These are phyloP conservation scores for Termitomyces heimii DNA, from an alignment of 768 basidiomycete genomes.

Conservation along the genomic window DNA sequence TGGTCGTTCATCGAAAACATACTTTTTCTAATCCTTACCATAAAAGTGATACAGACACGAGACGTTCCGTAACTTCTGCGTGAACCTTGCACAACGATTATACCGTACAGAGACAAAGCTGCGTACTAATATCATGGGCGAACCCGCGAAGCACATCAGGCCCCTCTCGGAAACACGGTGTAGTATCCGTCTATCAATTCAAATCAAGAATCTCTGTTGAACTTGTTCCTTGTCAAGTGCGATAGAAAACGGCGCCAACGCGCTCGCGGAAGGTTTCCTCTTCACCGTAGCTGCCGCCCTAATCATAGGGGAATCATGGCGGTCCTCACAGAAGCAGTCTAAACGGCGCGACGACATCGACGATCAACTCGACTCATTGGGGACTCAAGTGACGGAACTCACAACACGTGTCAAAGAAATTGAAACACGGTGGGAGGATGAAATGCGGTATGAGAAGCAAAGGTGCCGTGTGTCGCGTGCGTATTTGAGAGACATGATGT, in stretches of 20 bases:
- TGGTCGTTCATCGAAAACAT: conserved; percentile 14
- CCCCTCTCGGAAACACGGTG: conserved; percentile 76
- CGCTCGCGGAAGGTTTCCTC: conserved; percentile 80
- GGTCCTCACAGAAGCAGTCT: conserved; percentile 60
- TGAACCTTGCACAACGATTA: conserved; percentile 70
- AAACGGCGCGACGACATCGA: conserved; percentile 71
- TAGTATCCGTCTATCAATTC: conserved; percentile 14
- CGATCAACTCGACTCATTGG: conserved; percentile 61
- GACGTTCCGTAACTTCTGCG: conserved; percentile 63
- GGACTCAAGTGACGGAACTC: conserved; percentile 39
- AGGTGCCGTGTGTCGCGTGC: conserved; percentile 29
- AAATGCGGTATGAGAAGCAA: conserved; percentile 35
- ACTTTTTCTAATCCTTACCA: neutral
- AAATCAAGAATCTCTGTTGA: neutral
- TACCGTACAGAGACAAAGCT: conserved; percentile 69
- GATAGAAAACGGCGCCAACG: conserved; percentile 82
- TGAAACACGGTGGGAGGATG: conserved; percentile 35
- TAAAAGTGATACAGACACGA: conserved; percentile 48
- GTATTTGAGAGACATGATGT: neutral
- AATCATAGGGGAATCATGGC: conserved; percentile 75
- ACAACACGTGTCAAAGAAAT: conserved; percentile 35
- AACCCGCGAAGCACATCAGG: conserved; percentile 63
- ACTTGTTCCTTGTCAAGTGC: conserved; percentile 37
- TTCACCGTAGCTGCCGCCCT: conserved; percentile 70
- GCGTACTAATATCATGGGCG: conserved; percentile 72